Conservation (phyloP, 805 yeast genomes). For the Hanseniaspora occidentalis region DNA sequence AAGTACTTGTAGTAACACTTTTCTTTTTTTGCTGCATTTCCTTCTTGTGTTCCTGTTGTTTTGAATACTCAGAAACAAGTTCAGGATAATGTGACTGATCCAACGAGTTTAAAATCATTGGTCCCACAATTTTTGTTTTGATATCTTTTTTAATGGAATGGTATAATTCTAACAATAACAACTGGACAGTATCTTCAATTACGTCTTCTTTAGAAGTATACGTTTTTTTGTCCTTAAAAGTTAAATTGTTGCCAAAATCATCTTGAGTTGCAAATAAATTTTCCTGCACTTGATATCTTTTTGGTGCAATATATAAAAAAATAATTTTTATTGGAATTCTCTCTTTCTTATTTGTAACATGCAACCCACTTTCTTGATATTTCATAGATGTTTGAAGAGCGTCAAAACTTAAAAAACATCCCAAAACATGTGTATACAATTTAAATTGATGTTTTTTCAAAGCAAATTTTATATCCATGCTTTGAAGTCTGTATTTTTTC, state of each 20-base stretch:
- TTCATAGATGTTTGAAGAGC: background rate
- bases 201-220: constrained; percentile 24
- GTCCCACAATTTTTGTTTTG: constrained; percentile 59
- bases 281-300: background rate
- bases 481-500: constrained; percentile 3
- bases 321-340: background rate
- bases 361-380: background rate
- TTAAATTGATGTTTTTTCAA: constrained; percentile 38
- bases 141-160: constrained; percentile 56
- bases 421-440: constrained; percentile 19
- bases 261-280: background rate
- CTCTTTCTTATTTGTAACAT: background rate
- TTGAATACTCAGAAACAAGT: constrained; percentile 24
- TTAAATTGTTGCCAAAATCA: background rate
- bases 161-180: constrained; percentile 52
- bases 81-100: constrained; percentile 48
- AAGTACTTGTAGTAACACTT: constrained; percentile 20
- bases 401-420: constrained; percentile 39
- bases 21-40: constrained; percentile 9
- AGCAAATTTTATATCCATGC: constrained; percentile 41
- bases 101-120: constrained; percentile 48
- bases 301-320: background rate
- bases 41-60: constrained; percentile 17
- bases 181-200: constrained; percentile 44
- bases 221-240: constrained; percentile 2